Evolutionary conservation across 106 monocot genomes (phyloP).

Genomic region (Acorus gramineus): DNA sequence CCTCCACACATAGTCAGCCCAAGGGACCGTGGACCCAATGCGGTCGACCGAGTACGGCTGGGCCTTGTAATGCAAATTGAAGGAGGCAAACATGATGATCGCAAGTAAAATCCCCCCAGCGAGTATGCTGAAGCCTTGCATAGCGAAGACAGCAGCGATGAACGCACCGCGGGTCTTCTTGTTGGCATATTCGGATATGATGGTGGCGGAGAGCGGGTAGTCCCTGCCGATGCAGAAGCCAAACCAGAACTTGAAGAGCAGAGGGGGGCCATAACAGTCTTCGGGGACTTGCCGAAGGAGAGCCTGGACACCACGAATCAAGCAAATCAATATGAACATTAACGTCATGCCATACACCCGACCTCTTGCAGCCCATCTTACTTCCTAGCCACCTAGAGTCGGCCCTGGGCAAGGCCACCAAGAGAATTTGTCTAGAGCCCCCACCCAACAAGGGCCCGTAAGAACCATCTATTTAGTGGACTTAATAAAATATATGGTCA

Average conservation of each 20-base stretch:
- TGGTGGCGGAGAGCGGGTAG: slow-evolving; percentile 7
- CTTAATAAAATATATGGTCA: no score
- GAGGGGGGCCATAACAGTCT: slow-evolving; percentile 6
- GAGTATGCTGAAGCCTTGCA: slow-evolving; percentile 15
- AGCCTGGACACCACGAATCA: slow-evolving; percentile 12
- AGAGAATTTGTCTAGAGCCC: no score
- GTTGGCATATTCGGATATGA: slow-evolving; percentile 2
- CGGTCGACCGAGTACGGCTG: no score
- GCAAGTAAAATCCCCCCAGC: slow-evolving; percentile 3
- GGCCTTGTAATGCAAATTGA: slow-evolving; percentile 4
- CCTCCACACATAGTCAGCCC: slow-evolving; percentile 15
- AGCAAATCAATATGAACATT: slow-evolving; percentile 1
- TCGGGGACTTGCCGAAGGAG: slow-evolving; percentile 9
- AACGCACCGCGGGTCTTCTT: background rate
- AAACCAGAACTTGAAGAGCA: slow-evolving; percentile 17
- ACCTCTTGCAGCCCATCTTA: no score
- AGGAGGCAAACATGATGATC: slow-evolving; percentile 7
- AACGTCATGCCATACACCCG: slow-evolving; percentile 13
- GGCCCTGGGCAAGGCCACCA: no score
- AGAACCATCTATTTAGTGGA: no score
- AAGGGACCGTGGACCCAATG: no score
- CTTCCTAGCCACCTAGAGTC: no score
- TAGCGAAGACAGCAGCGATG: slow-evolving; percentile 6
- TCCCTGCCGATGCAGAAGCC: slow-evolving; percentile 1
- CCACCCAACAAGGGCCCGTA: no score